These are phyloP conservation scores for Talaromyces albobiverticillius DNA, from an alignment of 2,329 filamentous ascomycete species.

Conservation along the genomic window DNA sequence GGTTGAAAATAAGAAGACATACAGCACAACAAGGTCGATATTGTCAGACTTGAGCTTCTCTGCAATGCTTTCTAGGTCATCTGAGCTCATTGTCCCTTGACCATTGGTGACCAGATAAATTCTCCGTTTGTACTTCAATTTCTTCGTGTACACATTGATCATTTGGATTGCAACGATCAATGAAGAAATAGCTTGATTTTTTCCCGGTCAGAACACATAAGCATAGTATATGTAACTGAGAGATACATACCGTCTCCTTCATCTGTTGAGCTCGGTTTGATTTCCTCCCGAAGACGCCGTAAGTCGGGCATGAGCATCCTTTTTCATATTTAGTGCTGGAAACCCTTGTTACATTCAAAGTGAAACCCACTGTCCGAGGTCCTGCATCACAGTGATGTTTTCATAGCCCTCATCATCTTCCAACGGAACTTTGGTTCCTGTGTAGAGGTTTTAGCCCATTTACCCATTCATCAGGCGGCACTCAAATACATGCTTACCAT, in stretches of 20 bases:
- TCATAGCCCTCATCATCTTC: constrained; percentile 68
- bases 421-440: constrained; percentile 66
- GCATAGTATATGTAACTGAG: neutral
- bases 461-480: neutral
- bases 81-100: constrained; percentile 66
- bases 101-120: constrained; percentile 87
- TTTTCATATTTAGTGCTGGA: neutral
- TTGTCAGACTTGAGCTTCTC: constrained; percentile 70
- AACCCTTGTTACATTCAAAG: constrained; percentile 31
- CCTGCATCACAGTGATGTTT: constrained; percentile 71
- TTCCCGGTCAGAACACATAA: neutral
- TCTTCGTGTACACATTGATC: constrained; percentile 76
- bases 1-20: constrained; percentile 34
- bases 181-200: constrained; percentile 66
- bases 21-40: constrained; percentile 79
- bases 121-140: constrained; percentile 74
- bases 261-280: constrained; percentile 66
- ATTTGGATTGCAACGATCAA: constrained; percentile 82
- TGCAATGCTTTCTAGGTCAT: constrained; percentile 67
- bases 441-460: neutral
- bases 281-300: constrained; percentile 58
- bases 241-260: constrained; percentile 64
- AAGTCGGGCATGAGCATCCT: constrained; percentile 67
- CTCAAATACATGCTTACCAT: constrained; percentile 44
- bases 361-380: constrained; percentile 59